Conservation (phyloP, 2,329 filamentous ascomycete species). For the Cordyceps tenuipes region DNA sequence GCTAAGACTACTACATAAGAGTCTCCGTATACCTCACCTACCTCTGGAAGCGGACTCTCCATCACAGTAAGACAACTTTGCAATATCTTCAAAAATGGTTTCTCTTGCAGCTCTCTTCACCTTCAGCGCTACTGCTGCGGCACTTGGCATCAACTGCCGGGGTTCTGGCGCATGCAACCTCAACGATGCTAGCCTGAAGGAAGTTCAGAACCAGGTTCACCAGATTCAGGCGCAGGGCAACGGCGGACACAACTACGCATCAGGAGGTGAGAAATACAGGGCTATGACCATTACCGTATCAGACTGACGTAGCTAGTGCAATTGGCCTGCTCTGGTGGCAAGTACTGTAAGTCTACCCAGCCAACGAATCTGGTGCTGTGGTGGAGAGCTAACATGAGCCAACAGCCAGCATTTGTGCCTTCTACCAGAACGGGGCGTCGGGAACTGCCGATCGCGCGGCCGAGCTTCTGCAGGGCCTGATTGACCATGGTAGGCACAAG, state of each 20-base stretch:
- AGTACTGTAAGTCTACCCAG: background rate
- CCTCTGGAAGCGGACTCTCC: background rate
- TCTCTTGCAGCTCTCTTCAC: conserved; percentile 3
- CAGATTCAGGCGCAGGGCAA: conserved; percentile 13
- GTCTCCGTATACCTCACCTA: background rate
- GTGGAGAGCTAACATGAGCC: background rate
- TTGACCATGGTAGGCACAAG: conserved; percentile 11
- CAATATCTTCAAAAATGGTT: background rate
- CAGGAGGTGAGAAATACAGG: conserved; percentile 5
- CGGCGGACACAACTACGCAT: conserved; percentile 11
- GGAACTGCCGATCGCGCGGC: conserved; percentile 14
- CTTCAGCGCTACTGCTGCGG: conserved; percentile 9
- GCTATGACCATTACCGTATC: background rate
- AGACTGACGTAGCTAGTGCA: conserved; percentile 10
- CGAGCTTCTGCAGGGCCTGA: conserved; percentile 11
- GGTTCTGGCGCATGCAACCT: conserved; percentile 11
- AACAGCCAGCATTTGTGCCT: conserved; percentile 8
- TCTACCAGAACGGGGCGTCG: conserved; percentile 14
- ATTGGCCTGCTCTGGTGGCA: conserved; percentile 14
- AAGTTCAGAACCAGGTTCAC: conserved; percentile 11
- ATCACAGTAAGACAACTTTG: background rate
- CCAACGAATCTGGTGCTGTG: no score
- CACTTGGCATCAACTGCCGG: conserved; percentile 15
- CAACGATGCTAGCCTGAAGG: conserved; percentile 7
- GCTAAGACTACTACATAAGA: background rate